These are phyloP conservation scores for Dacryopinax primogenitus DNA, from an alignment of 768 basidiomycete species.

Conservation along the genomic window DNA sequence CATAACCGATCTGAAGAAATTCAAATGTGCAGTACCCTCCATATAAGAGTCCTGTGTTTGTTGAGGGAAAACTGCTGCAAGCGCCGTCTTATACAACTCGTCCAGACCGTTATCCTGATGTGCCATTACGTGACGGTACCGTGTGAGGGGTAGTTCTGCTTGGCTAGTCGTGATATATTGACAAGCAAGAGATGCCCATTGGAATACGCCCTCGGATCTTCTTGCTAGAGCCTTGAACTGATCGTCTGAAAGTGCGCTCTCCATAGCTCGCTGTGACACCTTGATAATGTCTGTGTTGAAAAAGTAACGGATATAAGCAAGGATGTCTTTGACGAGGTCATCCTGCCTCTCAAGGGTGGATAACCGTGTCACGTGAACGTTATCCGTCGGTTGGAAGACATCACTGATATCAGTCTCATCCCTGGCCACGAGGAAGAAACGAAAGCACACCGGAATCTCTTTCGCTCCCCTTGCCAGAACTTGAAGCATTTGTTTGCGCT, in stretches of 20 bases:
- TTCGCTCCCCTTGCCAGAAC: not conserved
- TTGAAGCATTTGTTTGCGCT: not conserved
- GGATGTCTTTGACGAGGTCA: not conserved
- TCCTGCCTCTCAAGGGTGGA: not conserved
- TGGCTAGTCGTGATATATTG: not conserved
- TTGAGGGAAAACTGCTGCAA: constrained; percentile 2
- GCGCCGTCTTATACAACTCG: not conserved
- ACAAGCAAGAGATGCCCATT: not conserved
- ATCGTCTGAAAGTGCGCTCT: not conserved
- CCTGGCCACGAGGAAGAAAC: not conserved
- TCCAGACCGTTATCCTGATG: not conserved
- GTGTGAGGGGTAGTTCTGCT: not conserved
- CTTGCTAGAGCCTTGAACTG: not conserved
- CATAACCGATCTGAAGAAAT: not conserved
- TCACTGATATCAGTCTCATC: not conserved
- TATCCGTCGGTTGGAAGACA: not conserved
- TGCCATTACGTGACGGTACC: not conserved
- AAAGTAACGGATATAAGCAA: not conserved
- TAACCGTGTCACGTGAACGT: not conserved
- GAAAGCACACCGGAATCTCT: not conserved
- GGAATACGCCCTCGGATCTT: not conserved
- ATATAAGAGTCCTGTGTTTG: not conserved
- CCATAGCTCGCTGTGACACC: not conserved
- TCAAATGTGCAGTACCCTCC: too few species aligned
- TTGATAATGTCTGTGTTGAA: too few species aligned